Conservation (phyloP, 1,284 basidiomycete species). For the Apiotrichum akiyoshidainum region DNA sequence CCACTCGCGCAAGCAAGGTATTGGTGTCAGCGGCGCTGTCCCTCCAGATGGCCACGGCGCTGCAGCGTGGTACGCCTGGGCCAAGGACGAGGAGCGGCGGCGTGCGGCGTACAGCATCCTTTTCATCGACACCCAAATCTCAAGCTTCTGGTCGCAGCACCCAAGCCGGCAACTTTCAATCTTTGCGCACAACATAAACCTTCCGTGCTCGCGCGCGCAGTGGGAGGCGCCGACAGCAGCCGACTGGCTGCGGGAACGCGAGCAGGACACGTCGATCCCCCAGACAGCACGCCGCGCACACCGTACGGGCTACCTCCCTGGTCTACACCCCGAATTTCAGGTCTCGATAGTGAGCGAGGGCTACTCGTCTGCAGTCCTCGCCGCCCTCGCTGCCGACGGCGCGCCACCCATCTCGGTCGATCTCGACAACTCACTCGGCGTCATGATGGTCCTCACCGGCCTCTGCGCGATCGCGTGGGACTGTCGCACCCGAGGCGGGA, state of each 20-base stretch:
- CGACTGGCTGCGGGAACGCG: constrained; percentile 30
- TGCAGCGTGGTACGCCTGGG: constrained; percentile 41
- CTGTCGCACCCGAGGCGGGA: constrained; percentile 39
- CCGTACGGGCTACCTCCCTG: constrained; percentile 26
- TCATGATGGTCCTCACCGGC: constrained; percentile 36
- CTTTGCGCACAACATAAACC: constrained; percentile 41
- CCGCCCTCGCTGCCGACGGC: constrained; percentile 28
- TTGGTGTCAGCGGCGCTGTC: constrained; percentile 26
- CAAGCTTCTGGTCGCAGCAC: constrained; percentile 44
- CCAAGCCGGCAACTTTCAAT: constrained; percentile 40
- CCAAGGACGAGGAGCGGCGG: constrained; percentile 43
- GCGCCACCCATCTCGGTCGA: constrained; percentile 28
- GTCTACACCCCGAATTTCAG: constrained; percentile 43
- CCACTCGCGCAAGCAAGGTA: constrained; percentile 43
- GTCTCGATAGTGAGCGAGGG: constrained; percentile 33
- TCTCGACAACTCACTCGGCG: constrained; percentile 30
- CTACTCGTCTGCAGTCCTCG: constrained; percentile 31
- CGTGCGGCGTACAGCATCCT: constrained; percentile 41
- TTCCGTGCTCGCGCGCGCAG: constrained; percentile 31
- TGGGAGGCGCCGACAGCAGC: constrained; percentile 37
- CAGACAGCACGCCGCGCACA: neutral
- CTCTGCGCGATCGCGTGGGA: constrained; percentile 43
- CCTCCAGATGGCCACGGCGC: constrained; percentile 23
- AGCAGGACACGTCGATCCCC: neutral
- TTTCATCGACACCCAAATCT: constrained; percentile 42